A percentile compares a stretch with the other conserved stretches of the same genome.
Evolutionary conservation across 306 rosid species (phyloP).

Genomic region (Fragaria nilgerrensis): DNA sequence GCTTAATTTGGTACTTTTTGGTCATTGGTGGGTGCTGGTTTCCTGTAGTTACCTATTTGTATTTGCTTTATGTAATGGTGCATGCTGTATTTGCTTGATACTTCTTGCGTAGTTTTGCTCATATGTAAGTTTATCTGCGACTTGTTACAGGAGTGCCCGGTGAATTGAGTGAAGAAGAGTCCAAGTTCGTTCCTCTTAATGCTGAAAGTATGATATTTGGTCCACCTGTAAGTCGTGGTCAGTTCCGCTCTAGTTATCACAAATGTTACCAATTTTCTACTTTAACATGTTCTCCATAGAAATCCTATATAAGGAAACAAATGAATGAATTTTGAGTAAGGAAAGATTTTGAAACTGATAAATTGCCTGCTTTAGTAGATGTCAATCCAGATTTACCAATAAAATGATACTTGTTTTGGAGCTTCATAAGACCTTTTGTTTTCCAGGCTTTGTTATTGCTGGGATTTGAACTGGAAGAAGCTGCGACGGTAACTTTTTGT

Average conservation of each 20-base stretch:
- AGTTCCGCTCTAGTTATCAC: conserved; percentile 44
- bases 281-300: neutral
- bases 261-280: conserved; percentile 7
- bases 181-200: conserved; percentile 85
- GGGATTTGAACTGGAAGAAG: conserved; percentile 78
- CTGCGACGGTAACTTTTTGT: conserved; percentile 49
- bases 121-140: neutral
- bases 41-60: neutral
- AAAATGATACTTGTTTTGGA: neutral
- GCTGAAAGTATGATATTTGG: conserved; percentile 73
- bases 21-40: neutral
- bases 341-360: neutral
- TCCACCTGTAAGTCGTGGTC: conserved; percentile 98
- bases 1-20: too few relatives aligned
- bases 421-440: neutral
- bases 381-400: neutral
- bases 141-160: conserved; percentile 51
- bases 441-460: conserved; percentile 73
- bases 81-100: neutral
- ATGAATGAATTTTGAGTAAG: neutral
- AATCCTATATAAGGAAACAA: neutral
- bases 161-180: conserved; percentile 75
- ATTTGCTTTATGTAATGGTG: neutral
- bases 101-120: neutral
- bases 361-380: neutral